Percentiles rank a stretch among this genome's conserved stretches.
phyloP scores from a whole-genome alignment of 495 filamentous ascomycete genomes.

The Umbilicaria muhlenbergii region DNA sequence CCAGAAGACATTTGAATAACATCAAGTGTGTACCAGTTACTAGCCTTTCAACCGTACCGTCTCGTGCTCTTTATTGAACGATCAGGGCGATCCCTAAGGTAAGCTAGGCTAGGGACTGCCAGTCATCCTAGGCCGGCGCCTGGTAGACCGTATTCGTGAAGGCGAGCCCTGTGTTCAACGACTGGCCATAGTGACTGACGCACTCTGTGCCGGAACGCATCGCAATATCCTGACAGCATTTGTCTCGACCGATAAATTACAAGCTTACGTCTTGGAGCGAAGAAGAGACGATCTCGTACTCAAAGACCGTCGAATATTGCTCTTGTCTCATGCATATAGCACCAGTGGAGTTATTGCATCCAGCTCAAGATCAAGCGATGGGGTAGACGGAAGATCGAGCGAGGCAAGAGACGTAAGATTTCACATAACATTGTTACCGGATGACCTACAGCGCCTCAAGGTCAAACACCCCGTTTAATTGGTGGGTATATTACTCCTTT shows the following conservation, averaged over 20 bases:
- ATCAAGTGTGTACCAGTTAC: too few relatives aligned
- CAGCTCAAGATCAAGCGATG: constrained; percentile 41
- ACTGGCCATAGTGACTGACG: too few relatives aligned
- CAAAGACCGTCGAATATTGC: constrained; percentile 33
- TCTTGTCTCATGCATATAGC: constrained; percentile 35
- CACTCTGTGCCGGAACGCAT: too few relatives aligned
- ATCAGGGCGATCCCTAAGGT: too few relatives aligned
- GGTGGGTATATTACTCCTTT: background rate
- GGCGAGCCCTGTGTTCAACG: too few relatives aligned
- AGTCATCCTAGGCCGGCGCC: too few relatives aligned
- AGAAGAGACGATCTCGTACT: constrained; percentile 33
- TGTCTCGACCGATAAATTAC: constrained; percentile 41
- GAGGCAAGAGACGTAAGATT: constrained; percentile 33
- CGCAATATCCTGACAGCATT: background rate
- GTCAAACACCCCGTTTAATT: background rate
- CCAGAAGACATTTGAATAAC: too few relatives aligned
- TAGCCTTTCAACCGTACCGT: too few relatives aligned
- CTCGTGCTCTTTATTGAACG: too few relatives aligned
- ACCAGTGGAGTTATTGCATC: constrained; percentile 22
- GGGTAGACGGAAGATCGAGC: constrained; percentile 31
- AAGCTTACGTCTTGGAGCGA: constrained; percentile 23
- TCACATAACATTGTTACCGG: background rate
- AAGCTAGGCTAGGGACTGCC: too few relatives aligned
- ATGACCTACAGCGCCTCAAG: background rate
- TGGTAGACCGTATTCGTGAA: too few relatives aligned